Evolutionary conservation across 495 filamentous ascomycete species (phyloP).

Genomic region (Hypoxylon fuscum): DNA sequence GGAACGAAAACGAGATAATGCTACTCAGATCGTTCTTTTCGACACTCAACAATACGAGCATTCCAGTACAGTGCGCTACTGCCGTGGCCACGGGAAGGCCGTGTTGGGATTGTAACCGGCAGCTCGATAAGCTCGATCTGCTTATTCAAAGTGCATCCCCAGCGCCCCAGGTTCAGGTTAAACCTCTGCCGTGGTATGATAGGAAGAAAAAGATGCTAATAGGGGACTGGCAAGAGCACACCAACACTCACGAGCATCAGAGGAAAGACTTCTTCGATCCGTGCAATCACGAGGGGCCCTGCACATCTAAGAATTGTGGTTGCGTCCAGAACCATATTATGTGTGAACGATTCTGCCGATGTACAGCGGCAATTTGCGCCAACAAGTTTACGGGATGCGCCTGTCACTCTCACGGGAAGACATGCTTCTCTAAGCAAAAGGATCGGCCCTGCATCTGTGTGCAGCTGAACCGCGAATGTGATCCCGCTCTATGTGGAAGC

Average conservation of each 20-base stretch:
- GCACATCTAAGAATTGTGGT: slow-evolving; percentile 58
- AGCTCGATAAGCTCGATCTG: slow-evolving; percentile 53
- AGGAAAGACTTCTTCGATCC: slow-evolving; percentile 51
- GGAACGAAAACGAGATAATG: slow-evolving; percentile 51
- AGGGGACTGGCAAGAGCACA: slow-evolving; percentile 58
- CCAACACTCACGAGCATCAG: slow-evolving; percentile 55
- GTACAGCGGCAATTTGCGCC: slow-evolving; percentile 64
- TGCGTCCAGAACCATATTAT: slow-evolving; percentile 63
- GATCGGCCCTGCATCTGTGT: slow-evolving; percentile 66
- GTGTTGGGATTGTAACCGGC: slow-evolving; percentile 61
- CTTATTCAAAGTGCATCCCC: slow-evolving; percentile 38
- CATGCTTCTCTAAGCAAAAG: slow-evolving; percentile 59
- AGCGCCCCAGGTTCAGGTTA: slow-evolving; percentile 41
- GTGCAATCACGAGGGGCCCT: slow-evolving; percentile 59
- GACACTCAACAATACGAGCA: slow-evolving; percentile 48
- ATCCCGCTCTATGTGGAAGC: slow-evolving; percentile 70
- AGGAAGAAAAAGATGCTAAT: slow-evolving; percentile 56
- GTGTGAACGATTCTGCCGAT: slow-evolving; percentile 74
- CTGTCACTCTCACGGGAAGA: slow-evolving; percentile 62
- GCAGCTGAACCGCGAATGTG: slow-evolving; percentile 73
- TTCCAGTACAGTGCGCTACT: slow-evolving; percentile 52
- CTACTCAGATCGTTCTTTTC: slow-evolving; percentile 51
- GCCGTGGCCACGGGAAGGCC: slow-evolving; percentile 52
- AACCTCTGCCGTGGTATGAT: slow-evolving; percentile 56
- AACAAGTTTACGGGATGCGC: slow-evolving; percentile 73